Evolutionary conservation across 495 filamentous ascomycete genomes (phyloP), one percentile per base, ranked within the genome.

Genomic region (Aspergillus mulundensis): DNA sequence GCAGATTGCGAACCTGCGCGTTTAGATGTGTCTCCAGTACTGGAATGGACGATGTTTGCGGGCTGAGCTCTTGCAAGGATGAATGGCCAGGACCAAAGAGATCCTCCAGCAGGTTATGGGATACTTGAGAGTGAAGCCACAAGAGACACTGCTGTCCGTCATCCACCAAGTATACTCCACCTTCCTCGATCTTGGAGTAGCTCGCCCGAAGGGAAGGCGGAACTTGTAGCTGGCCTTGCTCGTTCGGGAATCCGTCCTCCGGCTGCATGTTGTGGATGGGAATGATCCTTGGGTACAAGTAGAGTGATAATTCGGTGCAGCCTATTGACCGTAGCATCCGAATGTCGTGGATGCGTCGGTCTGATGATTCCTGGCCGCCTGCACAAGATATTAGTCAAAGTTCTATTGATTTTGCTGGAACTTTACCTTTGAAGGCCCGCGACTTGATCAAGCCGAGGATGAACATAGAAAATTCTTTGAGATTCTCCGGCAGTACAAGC

Each of bases 391-490:
- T 38, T 23, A 47, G 38, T 16, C 25, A 16, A 16, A 14, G 21
- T 43, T n/a, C 16, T 42, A 8, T 11, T 15, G 7, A 7, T 23
- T 42, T 23, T 48, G 24, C 44, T 11, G 32, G 32, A 49, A 24
- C 18, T 21, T 59, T 65, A 72, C 87, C 90, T 74, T 97, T 97
- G 77, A 97, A 90, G 28, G 93, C 90, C 50, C 94, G 84, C 23
- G 84, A 93, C 70, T 97, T 99, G 57, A 96, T 70, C 62, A 99
- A 71, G 50, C 87, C 86, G n/a, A 99, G 83, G 72, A 95, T 91
- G 70, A 91, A 97, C 93, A 99, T 96, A 50, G 86, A 84, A 65
- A 97, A 94, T 63, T 99, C 94, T 65, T 97, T 99, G 20, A 99
- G 79, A 44, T 92, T 88, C 70, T 99, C 95, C 0, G 94, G 94